Base-by-base conservation (phyloP, 2,329 filamentous ascomycete species). In the Aspergillus sp. region DNA sequence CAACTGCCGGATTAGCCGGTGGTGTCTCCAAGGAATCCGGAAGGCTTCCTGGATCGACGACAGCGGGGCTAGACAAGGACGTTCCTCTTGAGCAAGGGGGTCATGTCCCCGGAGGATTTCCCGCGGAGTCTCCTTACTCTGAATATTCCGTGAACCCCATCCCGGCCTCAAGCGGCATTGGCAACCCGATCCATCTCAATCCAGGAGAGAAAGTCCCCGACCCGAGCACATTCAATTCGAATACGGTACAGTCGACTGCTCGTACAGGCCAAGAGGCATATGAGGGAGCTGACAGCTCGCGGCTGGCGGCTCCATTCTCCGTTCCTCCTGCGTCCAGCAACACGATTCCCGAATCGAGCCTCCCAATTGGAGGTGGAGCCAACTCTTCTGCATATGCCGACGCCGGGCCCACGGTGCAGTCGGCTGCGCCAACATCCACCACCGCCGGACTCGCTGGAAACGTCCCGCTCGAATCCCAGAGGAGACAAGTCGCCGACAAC, bases 131-230 rank as follows among this genome's bases (percentile, higher is more conserved):
- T 14, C 44, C 52, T 6, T 40, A 40, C 33, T 40, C 89, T 53
- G 78, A 84, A 27, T 91, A 90, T 52, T 74, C 73, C 21, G 82
- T 86, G 63, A 82, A 82, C 58, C 85, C 85, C 6, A 80, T 87
- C 58, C 84, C 85, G 45, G 84, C 84, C 11, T 82, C 83, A 17
- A 77, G 74, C 56, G 84, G 83, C 51, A 68, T 75, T 54, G 85
- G 91, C 58, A 97, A 97, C 75, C 93, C 93, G 7, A 84, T 97
- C 72, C 82, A 84, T 68, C 82, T 96, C 55, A 83, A 84, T 23
- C 89, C 93, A 4, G 92, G 92, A 67, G 90, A 96, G 78, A 86
- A 87, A 73, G 84, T 96, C 9, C 93, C 93, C 41, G 82, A 90
- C 48, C 74, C 82, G 24, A 83, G 78, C 73, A 82, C 83, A 24